Base-by-base conservation (phyloP, 148 eudicot genomes). In the Selenicereus undatus region DNA sequence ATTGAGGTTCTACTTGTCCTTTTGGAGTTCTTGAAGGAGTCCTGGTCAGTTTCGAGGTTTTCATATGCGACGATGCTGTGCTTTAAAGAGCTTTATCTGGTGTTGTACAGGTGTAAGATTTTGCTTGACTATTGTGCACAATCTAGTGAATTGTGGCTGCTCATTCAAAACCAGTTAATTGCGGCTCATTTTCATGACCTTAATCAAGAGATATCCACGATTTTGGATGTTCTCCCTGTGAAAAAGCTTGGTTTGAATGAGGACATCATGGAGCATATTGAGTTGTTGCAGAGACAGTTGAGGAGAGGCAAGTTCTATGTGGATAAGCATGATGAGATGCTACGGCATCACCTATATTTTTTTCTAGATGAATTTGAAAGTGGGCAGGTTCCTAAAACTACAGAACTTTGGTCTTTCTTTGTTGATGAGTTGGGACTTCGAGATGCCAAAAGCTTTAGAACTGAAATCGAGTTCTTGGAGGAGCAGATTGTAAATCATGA, bases 111-210 rank as follows among this genome's bases (percentile, higher is more conserved):
- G 76, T 93, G 91, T 24, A 93, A 93, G 81, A 88, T 95, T 39
- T 77, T 95, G 73, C 87, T 95, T n/a, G 92, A 91, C 79, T 93
- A 92, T 81, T 90, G 94, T 75, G 75, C 77, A 5, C 87, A 85
- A 2, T 91, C 94, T 54, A 88, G 96, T 77, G 91, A 86, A 79
- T 65, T 93, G 84, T 95, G 98, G 98, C 85, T 95, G 16, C 82
- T 95, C 65, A 83, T 95, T 39, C 98, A 95, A 75, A 93, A 90
- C 81, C 92, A 89, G 65, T 76, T 91, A 0, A 87, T 95, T 81
- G 90, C 97, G 0, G 94, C 97, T 2, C 93, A 93, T 89, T 95
- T 93, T 76, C 94, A 93, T 85, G 98, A 95, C 78, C 85, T 95
- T 56, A 89, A 86, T 83, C 92, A 88, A 76, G 96, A 95, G 52